phyloP scores from a whole-genome alignment of 2,329 filamentous ascomycete genomes.

The Hortaea sp. region DNA sequence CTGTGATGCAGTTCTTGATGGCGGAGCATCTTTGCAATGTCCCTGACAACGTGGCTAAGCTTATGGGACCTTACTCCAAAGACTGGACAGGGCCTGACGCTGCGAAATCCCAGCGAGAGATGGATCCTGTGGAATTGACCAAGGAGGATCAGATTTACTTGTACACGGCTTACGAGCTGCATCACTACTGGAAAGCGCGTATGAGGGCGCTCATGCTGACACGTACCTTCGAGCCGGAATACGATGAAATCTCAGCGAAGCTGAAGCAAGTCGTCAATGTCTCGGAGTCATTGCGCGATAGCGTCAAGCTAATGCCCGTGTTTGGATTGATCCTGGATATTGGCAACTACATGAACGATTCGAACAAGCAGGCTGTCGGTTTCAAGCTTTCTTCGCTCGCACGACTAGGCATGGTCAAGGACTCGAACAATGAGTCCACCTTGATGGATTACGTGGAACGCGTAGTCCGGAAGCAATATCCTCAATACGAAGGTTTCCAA shows the following conservation, averaged over 20 bases:
- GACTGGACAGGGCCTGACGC: conserved; percentile 92
- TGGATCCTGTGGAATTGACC: conserved; percentile 79
- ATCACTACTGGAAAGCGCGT: conserved; percentile 97
- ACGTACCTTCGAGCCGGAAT: conserved; percentile 73
- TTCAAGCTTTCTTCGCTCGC: conserved; percentile 96
- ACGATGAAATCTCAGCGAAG: conserved; percentile 81
- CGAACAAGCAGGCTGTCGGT: conserved; percentile 93
- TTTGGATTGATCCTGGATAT: conserved; percentile 93
- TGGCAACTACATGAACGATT: conserved; percentile 99
- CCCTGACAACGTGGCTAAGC: conserved; percentile 79
- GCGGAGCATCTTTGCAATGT: conserved; percentile 88
- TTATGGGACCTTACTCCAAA: conserved; percentile 89
- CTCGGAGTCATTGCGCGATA: conserved; percentile 82
- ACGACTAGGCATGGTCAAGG: conserved; percentile 92
- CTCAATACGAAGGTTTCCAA: conserved; percentile 83
- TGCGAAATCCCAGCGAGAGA: conserved; percentile 64
- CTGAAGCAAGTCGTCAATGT: conserved; percentile 77
- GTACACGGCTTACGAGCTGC: conserved; percentile 83
- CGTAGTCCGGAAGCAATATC: conserved; percentile 91
- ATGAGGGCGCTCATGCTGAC: conserved; percentile 86
- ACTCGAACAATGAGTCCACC: conserved; percentile 96
- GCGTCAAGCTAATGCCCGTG: conserved; percentile 89
- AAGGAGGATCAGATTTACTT: conserved; percentile 93
- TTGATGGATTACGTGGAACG: conserved; percentile 93
- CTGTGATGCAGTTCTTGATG: conserved; percentile 94